These are phyloP conservation scores for Lecanoromycetidae sp. DNA, from an alignment of 2,329 filamentous ascomycete species.

Conservation along the genomic window DNA sequence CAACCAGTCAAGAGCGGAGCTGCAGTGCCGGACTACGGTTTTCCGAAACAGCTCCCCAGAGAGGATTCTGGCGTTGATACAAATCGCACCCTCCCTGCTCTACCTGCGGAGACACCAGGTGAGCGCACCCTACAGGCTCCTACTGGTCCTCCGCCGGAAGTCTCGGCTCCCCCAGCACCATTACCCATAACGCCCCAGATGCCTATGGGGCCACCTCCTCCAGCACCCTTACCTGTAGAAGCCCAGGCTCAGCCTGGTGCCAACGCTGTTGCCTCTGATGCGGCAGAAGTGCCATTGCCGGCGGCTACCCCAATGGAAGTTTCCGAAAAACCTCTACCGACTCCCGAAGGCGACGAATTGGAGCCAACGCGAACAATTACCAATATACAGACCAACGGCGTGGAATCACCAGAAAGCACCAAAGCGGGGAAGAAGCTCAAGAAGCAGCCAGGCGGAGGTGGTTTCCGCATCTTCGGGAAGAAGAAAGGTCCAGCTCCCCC, in stretches of 20 bases:
- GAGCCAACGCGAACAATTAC: slow-evolving; percentile 6
- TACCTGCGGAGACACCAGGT: slow-evolving; percentile 24
- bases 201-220: slow-evolving; percentile 18
- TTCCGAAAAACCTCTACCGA: background rate
- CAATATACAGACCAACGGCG: slow-evolving; percentile 2
- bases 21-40: slow-evolving; percentile 15
- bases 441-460: slow-evolving; percentile 29
- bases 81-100: slow-evolving; percentile 29
- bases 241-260: slow-evolving; percentile 16
- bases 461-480: slow-evolving; percentile 34
- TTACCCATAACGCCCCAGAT: slow-evolving; percentile 22
- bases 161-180: slow-evolving; percentile 21
- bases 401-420: slow-evolving; percentile 25
- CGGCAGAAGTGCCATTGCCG: slow-evolving; percentile 27
- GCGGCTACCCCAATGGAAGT: slow-evolving; percentile 17
- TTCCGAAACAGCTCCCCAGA: slow-evolving; percentile 13
- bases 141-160: slow-evolving; percentile 20
- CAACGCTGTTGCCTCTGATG: slow-evolving; percentile 22
- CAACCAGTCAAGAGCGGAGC: slow-evolving; percentile 6
- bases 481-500: slow-evolving; percentile 28
- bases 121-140: slow-evolving; percentile 14
- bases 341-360: background rate
- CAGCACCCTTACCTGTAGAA: slow-evolving; percentile 24
- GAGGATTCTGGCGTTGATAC: slow-evolving; percentile 7
- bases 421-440: slow-evolving; percentile 32